phyloP scores from a whole-genome alignment of 768 basidiomycete species.

The Hericium alpestre region DNA sequence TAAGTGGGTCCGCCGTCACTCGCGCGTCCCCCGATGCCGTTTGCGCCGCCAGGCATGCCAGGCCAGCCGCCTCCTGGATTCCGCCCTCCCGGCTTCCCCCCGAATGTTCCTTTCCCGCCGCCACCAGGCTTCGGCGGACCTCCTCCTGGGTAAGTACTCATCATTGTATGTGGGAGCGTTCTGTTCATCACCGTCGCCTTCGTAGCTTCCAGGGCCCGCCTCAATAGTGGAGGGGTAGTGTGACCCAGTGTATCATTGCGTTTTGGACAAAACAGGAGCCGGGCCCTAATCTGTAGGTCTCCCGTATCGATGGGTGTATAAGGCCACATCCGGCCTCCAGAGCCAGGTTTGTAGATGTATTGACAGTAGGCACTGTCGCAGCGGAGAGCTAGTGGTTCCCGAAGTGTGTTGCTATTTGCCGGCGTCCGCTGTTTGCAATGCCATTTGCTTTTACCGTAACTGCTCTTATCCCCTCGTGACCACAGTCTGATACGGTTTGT shows the following conservation, averaged over 20 bases:
- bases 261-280: not conserved
- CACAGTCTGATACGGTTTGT: not conserved
- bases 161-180: not conserved
- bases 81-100: slow-evolving; percentile 75
- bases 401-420: not conserved
- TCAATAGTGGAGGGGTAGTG: slow-evolving; percentile 24
- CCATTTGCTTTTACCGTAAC: not conserved
- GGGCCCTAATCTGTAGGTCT: too few relatives aligned
- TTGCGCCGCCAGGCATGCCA: slow-evolving; percentile 66
- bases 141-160: slow-evolving; percentile 69
- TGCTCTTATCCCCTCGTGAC: not conserved
- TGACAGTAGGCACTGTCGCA: not conserved
- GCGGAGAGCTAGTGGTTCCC: not conserved
- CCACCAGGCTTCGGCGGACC: slow-evolving; percentile 75
- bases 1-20: slow-evolving; percentile 52
- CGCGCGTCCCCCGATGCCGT: slow-evolving; percentile 61
- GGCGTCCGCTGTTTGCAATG: not conserved
- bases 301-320: not conserved
- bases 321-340: not conserved
- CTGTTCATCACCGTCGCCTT: not conserved
- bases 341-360: slow-evolving; percentile 9
- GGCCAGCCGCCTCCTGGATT: slow-evolving; percentile 83
- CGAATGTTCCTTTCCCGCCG: slow-evolving; percentile 69
- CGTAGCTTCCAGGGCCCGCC: slow-evolving; percentile 36
- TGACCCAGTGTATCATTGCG: not conserved